Base-by-base conservation (phyloP, 768 basidiomycete species). In the Tylopilus balloui region DNA sequence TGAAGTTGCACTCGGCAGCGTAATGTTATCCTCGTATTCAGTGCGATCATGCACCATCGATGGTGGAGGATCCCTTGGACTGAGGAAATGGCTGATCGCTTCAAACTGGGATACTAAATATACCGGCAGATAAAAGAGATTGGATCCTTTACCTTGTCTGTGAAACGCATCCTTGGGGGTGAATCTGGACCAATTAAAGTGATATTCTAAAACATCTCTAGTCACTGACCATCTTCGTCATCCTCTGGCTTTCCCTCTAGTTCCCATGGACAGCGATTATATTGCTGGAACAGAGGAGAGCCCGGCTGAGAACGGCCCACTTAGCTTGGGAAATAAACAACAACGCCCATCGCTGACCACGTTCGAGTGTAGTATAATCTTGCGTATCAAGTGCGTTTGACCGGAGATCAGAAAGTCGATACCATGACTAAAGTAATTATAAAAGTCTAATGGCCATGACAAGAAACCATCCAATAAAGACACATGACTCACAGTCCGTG, bases 381-480 rank as follows among this genome's bases (percentile, higher is more conserved):
- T 96, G 63, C 77, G 79, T 17, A 94, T 87, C 6, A 78, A 57
- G 58, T 93, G 89, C 14, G 77, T 78, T 19, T 73, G 73, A 40
- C 79, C 84, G 20, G 83, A 86, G 15, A 96, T 76, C 24, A 94
- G 76, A 54, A 94, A 88, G 63, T 96, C 92, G 17, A 96, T 69
- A 2, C 92, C 92, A 59, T 92, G 83, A 56, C 92, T 87, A 57
- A 94, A 92, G 61, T 96, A 96, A 60, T 94, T 95, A 68, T 88
- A 92, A 64, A 92, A 92, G 66, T 92, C 89, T 91, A 52, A 45
- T 47, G 51, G 55, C 34, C 25, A 40, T 53, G n/a, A 52, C 24
- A 29, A 34, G 38, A 39, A 13, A 41, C 32, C 25, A 46, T 34
- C 32, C 35, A 29, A 35, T 15, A 20, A 39, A 32, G 53, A 36